Evolutionary conservation across 805 yeast species (phyloP).

Genomic region (Candida tallmaniae): DNA sequence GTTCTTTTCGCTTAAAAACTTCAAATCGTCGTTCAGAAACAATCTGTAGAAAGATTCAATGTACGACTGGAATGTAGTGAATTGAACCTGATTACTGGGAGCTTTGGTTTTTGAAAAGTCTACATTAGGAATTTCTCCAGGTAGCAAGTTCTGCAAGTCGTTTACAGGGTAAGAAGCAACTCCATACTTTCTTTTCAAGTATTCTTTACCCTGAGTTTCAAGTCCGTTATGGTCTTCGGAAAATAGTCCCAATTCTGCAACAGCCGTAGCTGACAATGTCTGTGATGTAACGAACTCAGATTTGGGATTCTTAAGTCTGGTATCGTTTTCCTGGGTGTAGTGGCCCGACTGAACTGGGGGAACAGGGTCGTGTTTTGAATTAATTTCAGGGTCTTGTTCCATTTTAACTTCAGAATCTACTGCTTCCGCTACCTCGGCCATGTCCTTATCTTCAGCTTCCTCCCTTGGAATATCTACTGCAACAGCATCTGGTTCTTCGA

Average conservation of each 20-base stretch:
- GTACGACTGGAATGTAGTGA: constrained; percentile 78
- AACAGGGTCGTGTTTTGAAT: constrained; percentile 27
- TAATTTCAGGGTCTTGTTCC: constrained; percentile 13
- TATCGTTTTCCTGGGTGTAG: constrained; percentile 51
- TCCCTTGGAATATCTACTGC: background rate
- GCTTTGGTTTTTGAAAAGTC: constrained; percentile 79
- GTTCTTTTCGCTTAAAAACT: constrained; percentile 59
- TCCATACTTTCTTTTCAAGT: constrained; percentile 68
- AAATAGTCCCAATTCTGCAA: constrained; percentile 58
- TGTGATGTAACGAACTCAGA: constrained; percentile 72
- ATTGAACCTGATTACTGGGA: constrained; percentile 82
- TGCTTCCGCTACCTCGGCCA: constrained; percentile 1
- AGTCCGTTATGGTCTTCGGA: constrained; percentile 55
- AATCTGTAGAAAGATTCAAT: constrained; percentile 81
- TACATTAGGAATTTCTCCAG: constrained; percentile 83
- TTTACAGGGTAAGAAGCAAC: constrained; percentile 86
- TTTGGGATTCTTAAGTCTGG: constrained; percentile 63
- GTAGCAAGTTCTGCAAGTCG: constrained; percentile 69
- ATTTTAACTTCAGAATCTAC: constrained; percentile 7
- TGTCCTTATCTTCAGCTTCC: constrained; percentile 3
- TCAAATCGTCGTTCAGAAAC: constrained; percentile 75
- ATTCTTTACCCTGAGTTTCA: constrained; percentile 69
- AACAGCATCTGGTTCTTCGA: background rate
- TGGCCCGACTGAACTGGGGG: constrained; percentile 47
- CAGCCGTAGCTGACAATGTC: constrained; percentile 60